phyloP scores from a whole-genome alignment of 2,329 filamentous ascomycete genomes.

The Akanthomyces dipterigenus region DNA sequence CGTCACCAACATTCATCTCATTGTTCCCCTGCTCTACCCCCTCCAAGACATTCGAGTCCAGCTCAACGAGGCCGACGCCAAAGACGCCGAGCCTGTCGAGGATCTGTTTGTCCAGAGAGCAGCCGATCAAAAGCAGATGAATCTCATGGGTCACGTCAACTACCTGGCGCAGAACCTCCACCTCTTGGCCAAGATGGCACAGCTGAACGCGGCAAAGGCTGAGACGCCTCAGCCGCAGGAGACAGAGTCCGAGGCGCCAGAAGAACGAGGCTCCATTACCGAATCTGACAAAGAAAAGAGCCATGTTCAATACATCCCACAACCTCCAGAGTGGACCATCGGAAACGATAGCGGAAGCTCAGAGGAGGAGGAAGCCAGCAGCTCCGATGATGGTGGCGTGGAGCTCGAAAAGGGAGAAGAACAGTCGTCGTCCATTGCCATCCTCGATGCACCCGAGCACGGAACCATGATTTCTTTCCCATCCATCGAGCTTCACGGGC shows the following conservation, averaged over 20 bases:
- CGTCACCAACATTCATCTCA: slow-evolving; percentile 58
- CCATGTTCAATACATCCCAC: slow-evolving; percentile 65
- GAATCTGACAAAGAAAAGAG: slow-evolving; percentile 40
- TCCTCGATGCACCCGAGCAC: slow-evolving; percentile 41
- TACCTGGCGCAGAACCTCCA: slow-evolving; percentile 67
- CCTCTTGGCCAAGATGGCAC: slow-evolving; percentile 51
- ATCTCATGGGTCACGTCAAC: slow-evolving; percentile 67
- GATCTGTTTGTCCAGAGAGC: slow-evolving; percentile 56
- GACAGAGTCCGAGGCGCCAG: slow-evolving; percentile 3
- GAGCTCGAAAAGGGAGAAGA: slow-evolving; percentile 26
- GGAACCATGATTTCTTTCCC: slow-evolving; percentile 78
- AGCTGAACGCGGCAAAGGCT: slow-evolving; percentile 19
- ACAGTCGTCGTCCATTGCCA: neutral
- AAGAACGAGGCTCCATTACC: neutral
- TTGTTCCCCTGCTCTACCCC: slow-evolving; percentile 66
- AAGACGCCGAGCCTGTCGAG: slow-evolving; percentile 57
- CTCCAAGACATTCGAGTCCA: slow-evolving; percentile 60
- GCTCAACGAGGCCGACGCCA: slow-evolving; percentile 55
- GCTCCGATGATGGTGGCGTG: slow-evolving; percentile 38
- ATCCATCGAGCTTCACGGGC: slow-evolving; percentile 65
- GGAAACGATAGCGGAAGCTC: slow-evolving; percentile 33
- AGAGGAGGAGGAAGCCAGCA: slow-evolving; percentile 41
- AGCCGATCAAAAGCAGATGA: slow-evolving; percentile 50
- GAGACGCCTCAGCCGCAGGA: slow-evolving; percentile 15
- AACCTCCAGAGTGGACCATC: slow-evolving; percentile 68